Evolutionary conservation across 2,329 filamentous ascomycete genomes (phyloP).

Genomic region (Gaeumannomyces tritici): DNA sequence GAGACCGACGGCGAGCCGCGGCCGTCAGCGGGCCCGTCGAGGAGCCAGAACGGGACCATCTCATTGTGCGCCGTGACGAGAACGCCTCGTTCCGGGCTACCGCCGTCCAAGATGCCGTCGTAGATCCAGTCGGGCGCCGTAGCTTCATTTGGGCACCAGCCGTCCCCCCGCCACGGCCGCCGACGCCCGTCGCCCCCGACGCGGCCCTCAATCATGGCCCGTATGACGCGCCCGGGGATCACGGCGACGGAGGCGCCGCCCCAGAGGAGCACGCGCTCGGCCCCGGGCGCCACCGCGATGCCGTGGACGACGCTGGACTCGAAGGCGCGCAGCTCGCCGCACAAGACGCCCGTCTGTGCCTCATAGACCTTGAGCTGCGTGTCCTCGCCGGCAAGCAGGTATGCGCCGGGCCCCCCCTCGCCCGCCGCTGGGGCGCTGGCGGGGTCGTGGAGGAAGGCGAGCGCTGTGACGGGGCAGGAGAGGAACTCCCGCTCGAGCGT

Average conservation of each 20-base stretch:
- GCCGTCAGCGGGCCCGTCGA: conserved; percentile 14
- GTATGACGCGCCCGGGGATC: conserved; percentile 22
- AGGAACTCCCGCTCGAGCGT: conserved; percentile 24
- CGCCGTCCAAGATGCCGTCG: conserved; percentile 40
- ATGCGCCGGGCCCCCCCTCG: conserved; percentile 17
- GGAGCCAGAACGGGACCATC: conserved; percentile 41
- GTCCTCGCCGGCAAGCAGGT: conserved; percentile 52
- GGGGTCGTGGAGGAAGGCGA: conserved; percentile 34
- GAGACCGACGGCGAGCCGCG: conserved; percentile 17
- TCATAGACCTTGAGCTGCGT: conserved; percentile 46
- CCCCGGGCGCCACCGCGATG: conserved; percentile 35
- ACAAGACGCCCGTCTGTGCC: conserved; percentile 20
- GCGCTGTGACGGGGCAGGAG: conserved; percentile 48
- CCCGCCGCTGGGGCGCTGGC: background rate
- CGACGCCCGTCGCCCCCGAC: no score
- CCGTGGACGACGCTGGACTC: conserved; percentile 65
- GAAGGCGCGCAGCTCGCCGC: conserved; percentile 46
- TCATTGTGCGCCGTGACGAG: conserved; percentile 85
- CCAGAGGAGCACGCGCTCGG: conserved; percentile 50
- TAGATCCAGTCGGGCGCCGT: conserved; percentile 68
- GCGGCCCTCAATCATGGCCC: conserved; percentile 18
- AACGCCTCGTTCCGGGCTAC: conserved; percentile 31
- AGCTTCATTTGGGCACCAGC: conserved; percentile 23
- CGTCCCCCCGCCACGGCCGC: background rate
- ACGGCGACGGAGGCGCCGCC: conserved; percentile 53